Evolutionary conservation across 2,329 filamentous ascomycete genomes (phyloP).

Genomic region (Pseudophaeomoniella oleicola): DNA sequence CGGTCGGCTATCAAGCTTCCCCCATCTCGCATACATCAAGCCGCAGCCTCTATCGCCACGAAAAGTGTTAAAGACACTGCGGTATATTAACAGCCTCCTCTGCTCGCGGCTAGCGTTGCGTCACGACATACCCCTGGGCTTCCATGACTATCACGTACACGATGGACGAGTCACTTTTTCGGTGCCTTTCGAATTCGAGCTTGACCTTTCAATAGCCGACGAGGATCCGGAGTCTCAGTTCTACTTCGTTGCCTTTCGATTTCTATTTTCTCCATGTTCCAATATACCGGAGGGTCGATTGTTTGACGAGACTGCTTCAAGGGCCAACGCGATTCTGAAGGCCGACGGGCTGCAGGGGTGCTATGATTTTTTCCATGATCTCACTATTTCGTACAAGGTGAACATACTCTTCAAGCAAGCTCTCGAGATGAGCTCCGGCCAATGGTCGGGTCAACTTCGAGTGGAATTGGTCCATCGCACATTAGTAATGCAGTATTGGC

Average conservation of each 20-base stretch:
- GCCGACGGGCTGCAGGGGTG: slow-evolving; percentile 62
- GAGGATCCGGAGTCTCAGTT: slow-evolving; percentile 74
- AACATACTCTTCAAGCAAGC: slow-evolving; percentile 69
- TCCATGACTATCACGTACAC: slow-evolving; percentile 62
- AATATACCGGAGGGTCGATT: slow-evolving; percentile 49
- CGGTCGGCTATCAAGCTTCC: slow-evolving; percentile 63
- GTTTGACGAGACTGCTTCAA: slow-evolving; percentile 51
- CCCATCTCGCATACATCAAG: slow-evolving; percentile 67
- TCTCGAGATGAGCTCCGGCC: slow-evolving; percentile 47
- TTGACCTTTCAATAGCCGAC: slow-evolving; percentile 80
- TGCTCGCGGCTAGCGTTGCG: slow-evolving; percentile 72
- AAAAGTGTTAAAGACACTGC: slow-evolving; percentile 59
- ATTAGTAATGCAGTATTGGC: slow-evolving; percentile 86
- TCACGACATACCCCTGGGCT: slow-evolving; percentile 65
- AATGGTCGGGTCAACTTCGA: slow-evolving; percentile 65
- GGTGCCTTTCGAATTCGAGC: slow-evolving; percentile 73
- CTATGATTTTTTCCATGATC: slow-evolving; percentile 75
- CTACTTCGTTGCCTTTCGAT: slow-evolving; percentile 86
- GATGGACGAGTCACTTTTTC: slow-evolving; percentile 84
- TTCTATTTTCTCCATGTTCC: slow-evolving; percentile 58
- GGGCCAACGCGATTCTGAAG: slow-evolving; percentile 56
- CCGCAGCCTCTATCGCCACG: slow-evolving; percentile 55
- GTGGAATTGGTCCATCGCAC: slow-evolving; percentile 70
- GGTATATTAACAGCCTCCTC: slow-evolving; percentile 70
- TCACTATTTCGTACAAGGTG: slow-evolving; percentile 82